Percentiles rank a stretch among this genome's conserved stretches.
phyloP scores from a whole-genome alignment of 306 rosid genomes.

The Prosopis cineraria region DNA sequence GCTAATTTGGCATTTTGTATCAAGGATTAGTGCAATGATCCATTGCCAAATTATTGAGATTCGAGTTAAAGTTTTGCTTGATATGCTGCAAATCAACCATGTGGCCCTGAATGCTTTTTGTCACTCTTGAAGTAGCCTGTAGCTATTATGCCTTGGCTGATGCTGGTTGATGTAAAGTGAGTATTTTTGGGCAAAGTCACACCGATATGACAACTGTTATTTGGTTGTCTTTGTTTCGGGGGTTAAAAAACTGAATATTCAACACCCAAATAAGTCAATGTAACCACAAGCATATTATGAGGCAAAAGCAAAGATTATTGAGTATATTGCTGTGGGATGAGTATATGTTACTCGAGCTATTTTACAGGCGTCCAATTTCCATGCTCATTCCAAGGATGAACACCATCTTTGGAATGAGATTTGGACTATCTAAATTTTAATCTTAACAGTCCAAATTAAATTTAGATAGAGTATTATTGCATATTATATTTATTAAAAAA shows the following conservation, averaged over 20 bases:
- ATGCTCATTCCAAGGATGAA: too few species aligned
- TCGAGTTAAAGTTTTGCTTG: not conserved
- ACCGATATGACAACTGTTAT: not conserved
- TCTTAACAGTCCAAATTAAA: too few species aligned
- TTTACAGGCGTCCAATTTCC: too few species aligned
- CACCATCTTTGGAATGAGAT: too few species aligned
- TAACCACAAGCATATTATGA: not conserved
- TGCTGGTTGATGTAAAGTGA: not conserved
- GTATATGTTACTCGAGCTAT: not conserved
- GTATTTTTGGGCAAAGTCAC: constrained; percentile 2
- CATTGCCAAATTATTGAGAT: not conserved
- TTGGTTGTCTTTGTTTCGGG: not conserved
- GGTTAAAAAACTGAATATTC: not conserved
- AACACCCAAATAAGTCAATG: not conserved
- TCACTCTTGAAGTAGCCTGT: not conserved
- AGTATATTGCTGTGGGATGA: not conserved
- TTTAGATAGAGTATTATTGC: too few species aligned
- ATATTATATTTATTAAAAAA: too few species aligned
- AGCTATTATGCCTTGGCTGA: not conserved
- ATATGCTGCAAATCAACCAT: not conserved
- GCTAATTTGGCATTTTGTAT: not conserved
- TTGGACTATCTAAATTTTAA: too few species aligned
- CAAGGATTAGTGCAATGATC: not conserved
- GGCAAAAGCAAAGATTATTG: not conserved
- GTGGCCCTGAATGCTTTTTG: constrained; percentile 16